A percentile compares a stretch with the other conserved stretches of the same genome.
Evolutionary conservation across 257 asterid genomes (phyloP).

Genomic region (Capsicum chinense): DNA sequence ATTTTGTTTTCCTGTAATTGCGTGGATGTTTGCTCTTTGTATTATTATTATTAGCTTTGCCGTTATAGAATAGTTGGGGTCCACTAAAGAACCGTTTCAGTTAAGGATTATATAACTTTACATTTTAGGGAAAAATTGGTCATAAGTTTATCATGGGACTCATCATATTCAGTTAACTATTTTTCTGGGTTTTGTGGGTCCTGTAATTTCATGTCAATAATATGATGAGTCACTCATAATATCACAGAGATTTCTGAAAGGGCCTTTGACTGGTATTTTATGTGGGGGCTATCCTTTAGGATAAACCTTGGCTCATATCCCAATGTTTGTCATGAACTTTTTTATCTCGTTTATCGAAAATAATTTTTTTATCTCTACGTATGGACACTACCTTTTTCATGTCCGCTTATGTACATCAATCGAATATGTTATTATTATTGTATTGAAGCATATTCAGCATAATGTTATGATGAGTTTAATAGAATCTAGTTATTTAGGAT

Average conservation of each 20-base stretch:
- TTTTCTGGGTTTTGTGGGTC: neutral
- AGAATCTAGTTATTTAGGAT: too few relatives aligned
- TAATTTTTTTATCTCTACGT: too few relatives aligned
- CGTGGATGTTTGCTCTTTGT: constrained; percentile 3
- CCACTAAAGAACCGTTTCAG: constrained; percentile 42
- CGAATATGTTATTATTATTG: too few relatives aligned
- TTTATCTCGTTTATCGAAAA: too few relatives aligned
- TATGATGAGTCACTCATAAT: neutral
- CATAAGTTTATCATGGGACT: constrained; percentile 25
- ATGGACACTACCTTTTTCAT: too few relatives aligned
- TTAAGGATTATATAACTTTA: neutral
- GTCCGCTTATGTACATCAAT: too few relatives aligned
- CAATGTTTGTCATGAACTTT: neutral
- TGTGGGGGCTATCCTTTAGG: neutral
- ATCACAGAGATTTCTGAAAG: neutral
- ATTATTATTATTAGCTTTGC: constrained; percentile 24
- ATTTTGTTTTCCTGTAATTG: constrained; percentile 13
- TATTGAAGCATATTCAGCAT: too few relatives aligned
- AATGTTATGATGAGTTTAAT: too few relatives aligned
- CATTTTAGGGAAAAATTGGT: constrained; percentile 9
- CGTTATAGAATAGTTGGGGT: constrained; percentile 34
- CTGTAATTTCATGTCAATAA: neutral
- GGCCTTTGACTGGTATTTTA: neutral
- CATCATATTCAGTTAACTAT: constrained; percentile 24
- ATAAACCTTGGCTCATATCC: constrained; percentile 17